Evolutionary conservation across 1,284 basidiomycete genomes (phyloP), one percentile per base, ranked within the genome.

Genomic region (Neonothopanus nambi): DNA sequence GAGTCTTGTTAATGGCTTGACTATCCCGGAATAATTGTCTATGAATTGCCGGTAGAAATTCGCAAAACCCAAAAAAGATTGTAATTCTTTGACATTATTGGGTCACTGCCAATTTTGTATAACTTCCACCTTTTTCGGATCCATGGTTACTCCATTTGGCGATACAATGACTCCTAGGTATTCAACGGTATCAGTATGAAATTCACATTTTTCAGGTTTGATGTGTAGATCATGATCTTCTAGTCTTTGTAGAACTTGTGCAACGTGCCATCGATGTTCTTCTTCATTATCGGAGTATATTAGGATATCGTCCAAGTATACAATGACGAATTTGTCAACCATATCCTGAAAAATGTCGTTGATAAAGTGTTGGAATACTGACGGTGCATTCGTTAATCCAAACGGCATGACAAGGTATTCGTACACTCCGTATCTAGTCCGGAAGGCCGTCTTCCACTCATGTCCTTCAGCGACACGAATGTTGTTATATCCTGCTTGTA

Each of bases 31-130:
- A 45, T 68, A 79, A 36, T 64, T 53, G 13, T 63, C 38, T 24
- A 80, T 72, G 55, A 79, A 80, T 17, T 67, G 61, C 1, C 70
- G 59, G 54, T 62, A 70, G 50, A 69, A 71, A 49, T 70, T 70
- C 5, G 52, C 47, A 48, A 70, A 68, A 23, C 66, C 67, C 28
- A 69, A 47, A 48, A 69, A 68, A 2, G 54, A 57, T 59, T 57
- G 56, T 0, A 66, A 56, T 47, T 65, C 42, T 51, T 63, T 64
- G 11, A 60, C 45, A 0, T 26, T 61, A 15, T 9, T 57, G 0
- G 59, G 63, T 0, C 3, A 46, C 11, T 61, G 63, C 64, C 65
- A 67, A 1, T 53, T 44, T 30, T 41, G n/a, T 2, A 67, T 57
- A 8, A 54, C 61, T 43, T 55, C 71, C 0, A 81, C 54, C 59